phyloP scores from a whole-genome alignment of 768 basidiomycete species.

The Coprinopsis marcescibilis region DNA sequence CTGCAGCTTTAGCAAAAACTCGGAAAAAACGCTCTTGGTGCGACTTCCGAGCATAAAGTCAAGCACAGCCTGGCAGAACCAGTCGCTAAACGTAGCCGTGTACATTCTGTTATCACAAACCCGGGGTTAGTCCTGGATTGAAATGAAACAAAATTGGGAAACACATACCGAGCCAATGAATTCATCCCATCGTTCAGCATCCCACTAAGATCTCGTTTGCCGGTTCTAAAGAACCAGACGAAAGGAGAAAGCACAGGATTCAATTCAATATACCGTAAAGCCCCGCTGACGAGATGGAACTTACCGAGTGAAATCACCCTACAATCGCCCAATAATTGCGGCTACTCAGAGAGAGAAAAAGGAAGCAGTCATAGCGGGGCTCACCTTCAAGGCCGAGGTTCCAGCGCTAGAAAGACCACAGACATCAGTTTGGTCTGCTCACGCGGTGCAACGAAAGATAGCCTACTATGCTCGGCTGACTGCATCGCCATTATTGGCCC shows the following conservation, averaged over 20 bases:
- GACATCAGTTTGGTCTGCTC: constrained; percentile 1
- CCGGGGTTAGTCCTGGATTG: constrained; percentile 2
- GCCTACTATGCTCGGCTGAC: constrained; percentile 84
- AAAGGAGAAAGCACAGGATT: too few relatives aligned
- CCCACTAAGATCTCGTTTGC: constrained; percentile 89
- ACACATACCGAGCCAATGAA: constrained; percentile 67
- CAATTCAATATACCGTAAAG: too few relatives aligned
- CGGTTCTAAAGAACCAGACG: constrained; percentile 53
- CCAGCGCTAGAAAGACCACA: constrained; percentile 59
- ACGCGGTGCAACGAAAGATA: neutral
- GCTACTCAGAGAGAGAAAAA: too few relatives aligned
- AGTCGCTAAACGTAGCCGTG: constrained; percentile 87
- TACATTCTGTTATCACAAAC: constrained; percentile 64
- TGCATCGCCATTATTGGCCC: constrained; percentile 98
- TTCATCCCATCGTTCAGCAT: constrained; percentile 96
- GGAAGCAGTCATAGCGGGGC: constrained; percentile 19
- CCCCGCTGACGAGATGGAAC: neutral
- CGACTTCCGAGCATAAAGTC: constrained; percentile 89
- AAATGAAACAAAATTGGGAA: neutral
- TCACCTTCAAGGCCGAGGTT: constrained; percentile 90
- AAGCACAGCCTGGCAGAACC: constrained; percentile 96
- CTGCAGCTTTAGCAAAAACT: constrained; percentile 83
- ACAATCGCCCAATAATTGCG: too few relatives aligned
- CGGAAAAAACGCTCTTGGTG: constrained; percentile 82
- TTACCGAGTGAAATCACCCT: constrained; percentile 88